Evolutionary conservation across 164 flowering plant genomes (phyloP), one percentile per base, ranked within the genome.

Genomic region (Akebia trifoliata): DNA sequence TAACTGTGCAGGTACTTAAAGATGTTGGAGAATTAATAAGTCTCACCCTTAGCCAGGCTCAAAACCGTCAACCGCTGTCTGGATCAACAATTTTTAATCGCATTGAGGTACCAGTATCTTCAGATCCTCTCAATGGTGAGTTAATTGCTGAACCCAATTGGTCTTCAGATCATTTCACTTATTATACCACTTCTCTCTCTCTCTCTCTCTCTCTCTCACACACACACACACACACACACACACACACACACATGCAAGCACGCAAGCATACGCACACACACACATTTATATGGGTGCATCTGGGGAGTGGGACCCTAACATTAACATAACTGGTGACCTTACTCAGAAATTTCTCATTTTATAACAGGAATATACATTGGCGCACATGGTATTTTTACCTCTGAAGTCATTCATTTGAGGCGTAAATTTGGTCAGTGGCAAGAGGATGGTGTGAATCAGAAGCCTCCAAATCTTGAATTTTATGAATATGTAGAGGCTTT

Each of bases 401-500:
- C 97, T 11, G 99, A 87, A 76, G 86, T 93, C 60, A 87, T 93
- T 65, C 86, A 90, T 54, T 59, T 93, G 63, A 83, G 68, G 50
- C 83, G 86, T 57, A 84, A 73, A 72, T 77, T 75, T 77, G 99
- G 99, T 57, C 87, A 86, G 59, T 93, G 97, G 96, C 70, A 81
- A 71, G 91, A 83, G 53, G 89, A 83, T 65, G 72, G 67, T 35
- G 70, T 56, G 32, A 61, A 48, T 29, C 61, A 71, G 61, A 74
- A 80, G 59, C 63, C 75, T 40, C 58, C 78, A 17, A 66, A 72
- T 72, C 72, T 87, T 42, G 93, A 90, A 66, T 87, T 93, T 69
- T 93, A 90, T 73, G 99, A 93, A 71, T 93, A 93, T 72, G 97
- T 93, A 43, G 99, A 93, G 72, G 99, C 99, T 50, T 50, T 81